These are phyloP conservation scores for maize (Zea mays) DNA, from an alignment of 176 grass and related monocot species.

Conservation along the genomic window Zm-B73-REFERENCE-NAM-5.0 NC_050099.1:186288501-186289000, in stretches of 20 bases:
- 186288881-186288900: conserved; percentile 22
- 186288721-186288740: conserved; percentile 64
- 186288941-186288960: conserved; percentile 49
- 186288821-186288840: conserved; percentile 57
- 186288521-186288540: background rate
- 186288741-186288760: conserved; percentile 68
- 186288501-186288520: background rate
- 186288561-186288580: background rate
- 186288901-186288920: conserved; percentile 46
- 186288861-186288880: conserved; percentile 22
- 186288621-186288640: conserved; percentile 69
- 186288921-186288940: conserved; percentile 46
- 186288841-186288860: conserved; percentile 4
- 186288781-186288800: conserved; percentile 44
- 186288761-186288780: conserved; percentile 51
- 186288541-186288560: background rate
- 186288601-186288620: conserved; percentile 1
- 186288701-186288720: conserved; percentile 70
- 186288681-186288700: conserved; percentile 60
- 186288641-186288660: conserved; percentile 60
- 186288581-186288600: conserved; percentile 11
- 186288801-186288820: conserved; percentile 90
- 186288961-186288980: background rate
- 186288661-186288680: conserved; percentile 55
- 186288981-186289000: conserved; percentile 13